Evolutionary conservation across 768 basidiomycete species (phyloP).

Genomic region (Kwoniella mangroviensis): DNA sequence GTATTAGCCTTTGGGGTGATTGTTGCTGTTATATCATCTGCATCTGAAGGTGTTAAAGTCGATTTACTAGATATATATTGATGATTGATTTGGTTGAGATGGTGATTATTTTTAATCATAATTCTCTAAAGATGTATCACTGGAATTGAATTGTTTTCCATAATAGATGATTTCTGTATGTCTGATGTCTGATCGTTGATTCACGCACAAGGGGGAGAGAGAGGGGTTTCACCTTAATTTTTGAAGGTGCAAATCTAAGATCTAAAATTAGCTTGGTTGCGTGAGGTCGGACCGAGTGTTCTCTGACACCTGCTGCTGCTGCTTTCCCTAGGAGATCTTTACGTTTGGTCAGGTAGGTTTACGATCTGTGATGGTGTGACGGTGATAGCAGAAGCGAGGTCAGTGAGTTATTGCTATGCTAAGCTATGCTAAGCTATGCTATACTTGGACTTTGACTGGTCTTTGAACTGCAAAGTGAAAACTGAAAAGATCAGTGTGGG

Average conservation of each 20-base stretch:
- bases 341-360: too few species aligned
- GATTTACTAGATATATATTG: background rate
- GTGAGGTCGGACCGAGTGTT: too few species aligned
- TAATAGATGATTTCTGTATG: too few species aligned
- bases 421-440: slow-evolving; percentile 9
- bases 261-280: too few species aligned
- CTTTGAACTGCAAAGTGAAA: background rate
- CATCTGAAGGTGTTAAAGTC: background rate
- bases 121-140: background rate
- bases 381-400: background rate
- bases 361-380: background rate
- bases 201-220: too few species aligned
- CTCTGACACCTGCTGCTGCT: too few species aligned
- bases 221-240: too few species aligned
- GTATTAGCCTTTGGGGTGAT: background rate
- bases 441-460: background rate
- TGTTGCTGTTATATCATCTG: background rate
- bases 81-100: background rate
- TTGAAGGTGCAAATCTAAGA: too few species aligned
- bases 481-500: background rate
- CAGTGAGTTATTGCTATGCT: background rate
- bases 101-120: background rate
- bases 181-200: too few species aligned
- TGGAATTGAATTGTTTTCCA: too few species aligned
- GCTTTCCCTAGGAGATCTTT: too few species aligned